These are phyloP conservation scores for Marasmius tenuissimus DNA, from an alignment of 1,284 basidiomycete species.

Conservation along the genomic window DNA sequence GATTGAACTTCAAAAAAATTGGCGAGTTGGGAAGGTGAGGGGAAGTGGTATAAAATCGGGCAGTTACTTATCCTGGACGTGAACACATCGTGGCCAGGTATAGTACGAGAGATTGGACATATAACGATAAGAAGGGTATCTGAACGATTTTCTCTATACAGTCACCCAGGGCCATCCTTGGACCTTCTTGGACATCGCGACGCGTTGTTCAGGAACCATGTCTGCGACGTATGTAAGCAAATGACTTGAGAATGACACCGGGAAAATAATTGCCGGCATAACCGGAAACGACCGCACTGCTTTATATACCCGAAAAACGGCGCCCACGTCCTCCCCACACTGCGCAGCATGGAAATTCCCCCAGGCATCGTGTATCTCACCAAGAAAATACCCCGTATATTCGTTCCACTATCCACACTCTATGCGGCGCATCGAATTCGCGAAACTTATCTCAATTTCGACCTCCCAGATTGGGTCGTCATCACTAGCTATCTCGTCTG, in stretches of 20 bases:
- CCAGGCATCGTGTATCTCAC: conserved; percentile 29
- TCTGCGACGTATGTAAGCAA: background rate
- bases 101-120: too few relatives aligned
- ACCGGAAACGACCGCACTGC: too few relatives aligned
- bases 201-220: background rate
- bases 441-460: conserved; percentile 1
- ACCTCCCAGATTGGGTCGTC: conserved; percentile 15
- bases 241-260: too few relatives aligned
- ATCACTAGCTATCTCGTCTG: conserved; percentile 23
- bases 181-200: too few relatives aligned
- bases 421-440: conserved; percentile 13
- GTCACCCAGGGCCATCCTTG: too few relatives aligned
- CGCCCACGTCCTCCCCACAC: background rate
- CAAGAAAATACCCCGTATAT: conserved; percentile 22
- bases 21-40: too few relatives aligned
- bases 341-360: conserved; percentile 16
- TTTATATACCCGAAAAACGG: background rate
- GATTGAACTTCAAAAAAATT: too few relatives aligned
- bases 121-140: too few relatives aligned
- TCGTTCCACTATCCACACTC: conserved; percentile 17
- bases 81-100: too few relatives aligned
- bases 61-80: too few relatives aligned
- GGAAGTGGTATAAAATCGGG: too few relatives aligned
- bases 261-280: background rate
- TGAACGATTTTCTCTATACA: too few relatives aligned